A percentile compares a stretch with the other conserved stretches of the same genome.
phyloP scores from a whole-genome alignment of 2,329 filamentous ascomycete species.

The Ilyonectria destructans region DNA sequence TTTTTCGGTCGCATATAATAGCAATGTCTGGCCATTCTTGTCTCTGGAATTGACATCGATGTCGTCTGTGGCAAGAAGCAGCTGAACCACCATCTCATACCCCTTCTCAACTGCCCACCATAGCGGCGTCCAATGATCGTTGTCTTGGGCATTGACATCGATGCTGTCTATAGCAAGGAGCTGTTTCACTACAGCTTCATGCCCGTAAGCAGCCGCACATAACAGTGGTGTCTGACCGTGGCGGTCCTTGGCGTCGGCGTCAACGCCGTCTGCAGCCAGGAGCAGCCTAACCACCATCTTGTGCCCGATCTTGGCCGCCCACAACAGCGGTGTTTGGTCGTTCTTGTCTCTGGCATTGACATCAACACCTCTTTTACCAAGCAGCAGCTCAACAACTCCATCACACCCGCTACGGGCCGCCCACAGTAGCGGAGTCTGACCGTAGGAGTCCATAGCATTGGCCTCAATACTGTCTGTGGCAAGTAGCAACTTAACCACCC shows the following conservation, averaged over 20 bases:
- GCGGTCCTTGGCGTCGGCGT: background rate
- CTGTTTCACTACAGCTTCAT: background rate
- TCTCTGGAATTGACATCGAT: background rate
- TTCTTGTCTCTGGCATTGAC: background rate
- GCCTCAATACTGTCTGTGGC: background rate
- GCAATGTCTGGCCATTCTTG: background rate
- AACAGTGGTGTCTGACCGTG: background rate
- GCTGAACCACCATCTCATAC: no score
- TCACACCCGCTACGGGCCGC: background rate
- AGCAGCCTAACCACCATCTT: background rate
- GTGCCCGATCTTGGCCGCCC: background rate
- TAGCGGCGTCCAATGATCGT: background rate
- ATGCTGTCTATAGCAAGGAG: background rate
- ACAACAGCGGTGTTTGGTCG: background rate
- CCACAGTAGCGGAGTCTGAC: background rate
- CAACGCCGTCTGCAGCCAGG: background rate
- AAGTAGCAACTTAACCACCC: no score
- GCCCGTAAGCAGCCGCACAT: background rate
- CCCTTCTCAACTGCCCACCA: no score
- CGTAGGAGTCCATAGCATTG: no score
- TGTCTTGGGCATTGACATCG: background rate
- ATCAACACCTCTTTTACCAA: background rate
- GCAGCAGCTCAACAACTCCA: background rate
- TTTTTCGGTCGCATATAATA: background rate
- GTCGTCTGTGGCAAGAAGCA: no score